Conservation (phyloP, 192 early-diverging fungal genomes). For the Rhizophagus sp. region DNA sequence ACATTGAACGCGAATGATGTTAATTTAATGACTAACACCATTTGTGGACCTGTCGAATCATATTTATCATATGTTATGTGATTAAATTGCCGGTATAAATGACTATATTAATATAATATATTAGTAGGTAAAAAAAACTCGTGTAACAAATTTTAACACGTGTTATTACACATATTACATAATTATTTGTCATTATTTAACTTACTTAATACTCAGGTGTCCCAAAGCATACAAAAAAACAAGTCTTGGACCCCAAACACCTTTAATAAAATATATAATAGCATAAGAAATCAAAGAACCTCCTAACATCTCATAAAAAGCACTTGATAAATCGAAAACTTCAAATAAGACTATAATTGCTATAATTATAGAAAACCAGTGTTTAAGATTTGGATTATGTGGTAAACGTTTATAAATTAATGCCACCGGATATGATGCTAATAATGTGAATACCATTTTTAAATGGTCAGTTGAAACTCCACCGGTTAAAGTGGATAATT, state of each 20-base stretch:
- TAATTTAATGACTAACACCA: slow-evolving; percentile 93
- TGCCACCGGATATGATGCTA: slow-evolving; percentile 60
- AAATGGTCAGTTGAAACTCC: slow-evolving; percentile 62
- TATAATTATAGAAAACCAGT: slow-evolving; percentile 58
- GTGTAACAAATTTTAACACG: background rate
- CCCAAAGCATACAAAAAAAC: slow-evolving; percentile 66
- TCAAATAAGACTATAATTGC: slow-evolving; percentile 54
- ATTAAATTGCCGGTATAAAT: slow-evolving; percentile 50
- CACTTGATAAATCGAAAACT: slow-evolving; percentile 59
- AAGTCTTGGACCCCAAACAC: slow-evolving; percentile 50
- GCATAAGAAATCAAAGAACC: slow-evolving; percentile 53
- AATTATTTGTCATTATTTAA: background rate
- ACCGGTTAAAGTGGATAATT: slow-evolving; percentile 26
- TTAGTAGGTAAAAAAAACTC: slow-evolving; percentile 16
- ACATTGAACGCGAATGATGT: slow-evolving; percentile 86
- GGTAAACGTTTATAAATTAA: slow-evolving; percentile 57
- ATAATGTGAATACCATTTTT: slow-evolving; percentile 50
- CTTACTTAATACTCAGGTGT: slow-evolving; percentile 65
- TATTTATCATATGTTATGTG: slow-evolving; percentile 54
- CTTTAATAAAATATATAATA: slow-evolving; percentile 49
- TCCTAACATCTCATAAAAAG: slow-evolving; percentile 55
- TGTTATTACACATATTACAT: too few species aligned
- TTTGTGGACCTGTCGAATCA: slow-evolving; percentile 91
- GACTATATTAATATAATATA: slow-evolving; percentile 36
- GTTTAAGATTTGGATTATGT: slow-evolving; percentile 46